Evolutionary conservation across 202 grass and related monocot genomes (phyloP), one percentile per base, ranked within the genome.

Genomic region (Digitaria exilis): DNA sequence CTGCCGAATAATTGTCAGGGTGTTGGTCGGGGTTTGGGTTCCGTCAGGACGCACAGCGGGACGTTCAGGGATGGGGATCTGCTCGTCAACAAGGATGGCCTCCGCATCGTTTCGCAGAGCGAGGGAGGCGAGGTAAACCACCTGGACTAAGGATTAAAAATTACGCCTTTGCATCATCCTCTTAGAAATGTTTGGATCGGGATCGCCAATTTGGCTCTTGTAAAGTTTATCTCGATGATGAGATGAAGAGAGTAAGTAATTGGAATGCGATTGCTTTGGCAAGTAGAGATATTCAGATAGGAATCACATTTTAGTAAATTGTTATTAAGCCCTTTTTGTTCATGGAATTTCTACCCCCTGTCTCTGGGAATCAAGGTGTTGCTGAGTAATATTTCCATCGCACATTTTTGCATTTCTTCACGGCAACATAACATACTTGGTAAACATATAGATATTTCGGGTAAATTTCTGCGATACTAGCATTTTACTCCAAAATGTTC

Each of bases 1-100:
- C 29, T 37, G 75, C 43, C 79, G 81, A 76, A 63, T 12, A 51
- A 79, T 79, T 3, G 13, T 5, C 2, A 11, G 43, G 43, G 11
- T 8, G 25, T 16, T 78, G 30, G 16, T 65, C 17, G 25, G 55
- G 31, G 2, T 85, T 44, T 18, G 30, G 25, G 49, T 21, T 84
- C 43, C 35, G 66, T 16, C 55, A 99, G 93, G 85, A 99, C 96
- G 80, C 87, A 94, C 41, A 99, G 96, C 86, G 96, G 96, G 44
- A 99, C 96, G 61, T 99, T 99, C 76, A 99, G 80, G 88, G 93
- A 96, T 73, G 96, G 96, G 30, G 96, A 99, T 50, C 84, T 99
- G 78, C 96, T 90, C 67, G 96, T 99, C 73, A 99, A 96, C 81
- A 96, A 96, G 92, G 91, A 99, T 30, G 96, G 96, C 16, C 93